Evolutionary conservation across 1,284 basidiomycete genomes (phyloP).

Genomic region (Sphagnurus paluster): DNA sequence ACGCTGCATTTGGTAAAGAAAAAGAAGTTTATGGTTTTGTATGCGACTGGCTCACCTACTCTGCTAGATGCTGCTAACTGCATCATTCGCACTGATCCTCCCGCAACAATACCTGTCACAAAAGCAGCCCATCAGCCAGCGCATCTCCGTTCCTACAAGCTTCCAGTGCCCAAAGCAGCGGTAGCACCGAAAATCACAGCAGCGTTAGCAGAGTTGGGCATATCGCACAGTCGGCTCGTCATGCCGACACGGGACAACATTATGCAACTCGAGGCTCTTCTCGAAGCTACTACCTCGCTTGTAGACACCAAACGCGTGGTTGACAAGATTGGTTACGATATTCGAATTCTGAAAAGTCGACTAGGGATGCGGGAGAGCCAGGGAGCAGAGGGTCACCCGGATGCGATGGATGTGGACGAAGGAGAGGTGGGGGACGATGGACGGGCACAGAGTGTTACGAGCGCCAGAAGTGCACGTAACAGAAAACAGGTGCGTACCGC

Average conservation of each 20-base stretch:
- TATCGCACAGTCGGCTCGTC: conserved; percentile 75
- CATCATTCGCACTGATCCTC: conserved; percentile 70
- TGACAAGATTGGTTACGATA: conserved; percentile 84
- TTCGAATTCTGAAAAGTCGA: conserved; percentile 67
- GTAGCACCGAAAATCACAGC: conserved; percentile 75
- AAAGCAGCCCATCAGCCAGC: conserved; percentile 78
- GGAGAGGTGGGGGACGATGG: conserved; percentile 46
- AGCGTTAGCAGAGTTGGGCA: conserved; percentile 73
- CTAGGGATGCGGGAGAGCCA: conserved; percentile 57
- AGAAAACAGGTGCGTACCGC: conserved; percentile 54
- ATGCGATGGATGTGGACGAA: conserved; percentile 47
- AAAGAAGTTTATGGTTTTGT: too few relatives aligned
- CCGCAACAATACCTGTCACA: conserved; percentile 52
- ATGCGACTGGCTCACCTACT: too few relatives aligned
- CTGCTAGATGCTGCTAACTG: conserved; percentile 68
- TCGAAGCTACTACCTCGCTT: conserved; percentile 70
- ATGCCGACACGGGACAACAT: conserved; percentile 90
- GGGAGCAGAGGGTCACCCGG: conserved; percentile 32
- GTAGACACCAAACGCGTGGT: conserved; percentile 88
- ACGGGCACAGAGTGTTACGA: conserved; percentile 66
- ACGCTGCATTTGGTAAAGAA: conserved; percentile 58
- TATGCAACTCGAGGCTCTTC: conserved; percentile 67
- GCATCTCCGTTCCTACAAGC: conserved; percentile 80
- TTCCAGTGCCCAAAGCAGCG: conserved; percentile 74
- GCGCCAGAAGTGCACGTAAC: conserved; percentile 58